Base-by-base conservation (phyloP, 1,139 yeast species). In the Ogataea hybrid region DNA sequence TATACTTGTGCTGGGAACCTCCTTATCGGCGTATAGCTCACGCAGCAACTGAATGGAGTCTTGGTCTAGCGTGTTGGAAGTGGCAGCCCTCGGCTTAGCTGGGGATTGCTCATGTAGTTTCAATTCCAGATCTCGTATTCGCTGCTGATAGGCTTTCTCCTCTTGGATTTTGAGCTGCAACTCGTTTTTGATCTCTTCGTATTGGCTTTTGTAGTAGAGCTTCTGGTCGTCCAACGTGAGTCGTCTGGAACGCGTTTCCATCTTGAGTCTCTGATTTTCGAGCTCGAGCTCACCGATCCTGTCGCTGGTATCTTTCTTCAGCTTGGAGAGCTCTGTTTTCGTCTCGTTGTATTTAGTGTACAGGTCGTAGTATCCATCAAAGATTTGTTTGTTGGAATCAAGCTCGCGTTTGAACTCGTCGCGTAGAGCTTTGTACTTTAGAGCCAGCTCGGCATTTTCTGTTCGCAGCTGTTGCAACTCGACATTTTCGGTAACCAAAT, bases 401-500 rank as follows among this genome's bases (percentile, higher is more conserved):
- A 49, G 35, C 28, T 49, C 52, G 18, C 32, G 27, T 22, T 49
- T 47, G 41, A 47, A 53, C n/a, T 48, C 47, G 25, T 48, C 51
- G 10, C 52, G 39, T 9, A 59, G 36, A 3, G 48, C 25, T 4
- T 29, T 33, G 27, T 51, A 52, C 22, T 56, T 54, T 14, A 34
- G 36, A 15, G 46, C 38, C 21, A 57, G 35, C 15, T 47, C 40
- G 10, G 37, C 37, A 32, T 52, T 52, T 10, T 49, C 48, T 5
- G 14, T 4, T 9, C 50, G 43, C 25, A 59, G 45, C 23, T 53
- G 50, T 25, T 37, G 25, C 36, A 57, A 50, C 30, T 55, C 53
- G 6, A 48, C 48, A 21, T 54, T 57, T 9, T 51, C 53, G 8
- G 59, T 50, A 2, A 58, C 49, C 11, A 49, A 42, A 27, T 55